Evolutionary conservation across 2,329 filamentous ascomycete genomes (phyloP).

Genomic region (Pyricularia pennisetigena): DNA sequence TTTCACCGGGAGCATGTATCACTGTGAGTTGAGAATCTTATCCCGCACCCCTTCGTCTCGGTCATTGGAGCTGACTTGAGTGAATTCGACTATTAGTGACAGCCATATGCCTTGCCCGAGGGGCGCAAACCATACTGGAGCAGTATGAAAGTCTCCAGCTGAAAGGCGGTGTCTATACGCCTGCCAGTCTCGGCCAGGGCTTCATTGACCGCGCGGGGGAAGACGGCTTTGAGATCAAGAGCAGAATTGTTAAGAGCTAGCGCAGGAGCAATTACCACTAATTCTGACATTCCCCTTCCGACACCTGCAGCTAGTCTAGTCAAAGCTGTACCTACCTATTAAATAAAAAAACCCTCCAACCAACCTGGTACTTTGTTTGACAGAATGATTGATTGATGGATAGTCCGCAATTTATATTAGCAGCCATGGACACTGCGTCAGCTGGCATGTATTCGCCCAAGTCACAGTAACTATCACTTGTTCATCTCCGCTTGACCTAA

Average conservation of each 20-base stretch:
- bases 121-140: conserved; percentile 54
- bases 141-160: conserved; percentile 52
- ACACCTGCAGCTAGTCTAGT: too few relatives aligned
- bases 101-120: conserved; percentile 52
- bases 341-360: too few relatives aligned
- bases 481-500: too few relatives aligned
- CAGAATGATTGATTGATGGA: too few relatives aligned
- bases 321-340: too few relatives aligned
- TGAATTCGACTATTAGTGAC: conserved; percentile 40
- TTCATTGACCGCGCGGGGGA: conserved; percentile 54
- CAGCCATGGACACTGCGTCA: too few relatives aligned
- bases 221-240: conserved; percentile 54
- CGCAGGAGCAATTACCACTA: neutral
- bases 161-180: conserved; percentile 60
- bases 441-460: too few relatives aligned
- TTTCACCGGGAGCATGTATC: conserved; percentile 54
- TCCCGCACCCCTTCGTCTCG: neutral
- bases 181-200: conserved; percentile 58
- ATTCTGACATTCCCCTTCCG: neutral
- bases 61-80: neutral
- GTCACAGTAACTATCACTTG: too few relatives aligned
- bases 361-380: too few relatives aligned
- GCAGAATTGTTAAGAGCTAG: conserved; percentile 23
- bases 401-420: too few relatives aligned
- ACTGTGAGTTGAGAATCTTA: conserved; percentile 33